Evolutionary conservation across 495 filamentous ascomycete species (phyloP), one percentile per base, ranked within the genome.

Genomic region (Talaromyces trachyspermus): DNA sequence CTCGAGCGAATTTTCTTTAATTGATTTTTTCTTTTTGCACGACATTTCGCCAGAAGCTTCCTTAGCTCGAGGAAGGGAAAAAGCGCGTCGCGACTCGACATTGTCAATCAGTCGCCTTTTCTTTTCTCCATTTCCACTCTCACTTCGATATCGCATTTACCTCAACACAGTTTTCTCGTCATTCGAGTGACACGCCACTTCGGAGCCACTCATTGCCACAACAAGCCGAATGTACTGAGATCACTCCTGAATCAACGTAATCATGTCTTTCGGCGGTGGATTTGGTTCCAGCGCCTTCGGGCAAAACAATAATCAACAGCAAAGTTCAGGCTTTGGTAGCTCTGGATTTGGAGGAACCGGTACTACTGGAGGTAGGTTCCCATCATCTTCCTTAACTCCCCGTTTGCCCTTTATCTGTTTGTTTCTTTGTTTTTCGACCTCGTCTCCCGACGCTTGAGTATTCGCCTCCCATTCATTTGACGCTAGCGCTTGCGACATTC

Each of bases 241-340:
- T 61, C 48, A 41, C 43, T 54, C 54, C 41, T 55, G 19, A 41
- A 49, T 55, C 59, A 55, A n/a, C 19, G n/a, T 9, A 58, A 65
- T 56, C 46, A 74, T 74, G 68, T 69, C 68, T 57, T 71, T 71
- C 61, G 65, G 51, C 9, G 51, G n/a, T n/a, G n/a, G 62, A 52
- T 62, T 62, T 17, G 48, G 48, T 8, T 43, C 25, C 50, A 72
- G 68, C 62, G 77, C 76, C 56, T 84, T 84, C 62, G 80, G 81
- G 57, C 69, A 76, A 54, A 78, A 71, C 51, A 79, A 78, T 56
- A 73, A 77, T 59, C 51, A 62, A 36, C 59, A 59, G 41, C 68
- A 74, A 50, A 72, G 70, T 45, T 69, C 69, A 51, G 75, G 71
- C 47, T 78, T 74, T 57, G 69, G 71, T 35, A 60, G 60, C 53